Percentiles rank a stretch among this genome's conserved stretches.
Evolutionary conservation across 306 rosid genomes (phyloP).

Genomic region (Ochetophila trinervis): DNA sequence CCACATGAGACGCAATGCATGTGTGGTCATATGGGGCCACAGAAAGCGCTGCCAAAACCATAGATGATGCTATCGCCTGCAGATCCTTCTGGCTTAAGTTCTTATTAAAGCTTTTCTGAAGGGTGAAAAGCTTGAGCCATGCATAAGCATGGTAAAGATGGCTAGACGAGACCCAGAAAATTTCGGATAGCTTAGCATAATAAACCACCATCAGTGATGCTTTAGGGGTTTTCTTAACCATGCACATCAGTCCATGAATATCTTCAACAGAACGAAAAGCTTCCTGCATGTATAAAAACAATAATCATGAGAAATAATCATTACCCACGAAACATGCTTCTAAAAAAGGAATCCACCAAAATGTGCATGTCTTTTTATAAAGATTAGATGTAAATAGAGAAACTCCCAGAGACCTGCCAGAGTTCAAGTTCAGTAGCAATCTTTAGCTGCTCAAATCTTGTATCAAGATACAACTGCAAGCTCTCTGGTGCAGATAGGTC

Average conservation of each 20-base stretch:
- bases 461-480: constrained; percentile 88
- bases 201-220: constrained; percentile 94
- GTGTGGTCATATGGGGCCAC: constrained; percentile 75
- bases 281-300: constrained; percentile 56
- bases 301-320: neutral
- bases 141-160: constrained; percentile 94
- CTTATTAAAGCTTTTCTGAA: constrained; percentile 90
- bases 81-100: constrained; percentile 94
- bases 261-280: constrained; percentile 96
- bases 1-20: constrained; percentile 74
- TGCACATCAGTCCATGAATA: constrained; percentile 93
- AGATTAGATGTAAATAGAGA: neutral
- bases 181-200: constrained; percentile 86
- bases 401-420: constrained; percentile 69
- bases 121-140: constrained; percentile 86
- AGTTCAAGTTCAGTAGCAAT: constrained; percentile 91
- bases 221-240: constrained; percentile 95
- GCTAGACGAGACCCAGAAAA: constrained; percentile 84
- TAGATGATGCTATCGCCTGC: constrained; percentile 96
- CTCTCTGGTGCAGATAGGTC: constrained; percentile 88
- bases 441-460: constrained; percentile 95
- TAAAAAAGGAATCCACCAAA: neutral
- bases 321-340: neutral
- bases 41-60: constrained; percentile 90
- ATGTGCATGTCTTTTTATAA: neutral